Conservation (phyloP, 805 yeast genomes). For the Torulaspora microellipsoides region DNA sequence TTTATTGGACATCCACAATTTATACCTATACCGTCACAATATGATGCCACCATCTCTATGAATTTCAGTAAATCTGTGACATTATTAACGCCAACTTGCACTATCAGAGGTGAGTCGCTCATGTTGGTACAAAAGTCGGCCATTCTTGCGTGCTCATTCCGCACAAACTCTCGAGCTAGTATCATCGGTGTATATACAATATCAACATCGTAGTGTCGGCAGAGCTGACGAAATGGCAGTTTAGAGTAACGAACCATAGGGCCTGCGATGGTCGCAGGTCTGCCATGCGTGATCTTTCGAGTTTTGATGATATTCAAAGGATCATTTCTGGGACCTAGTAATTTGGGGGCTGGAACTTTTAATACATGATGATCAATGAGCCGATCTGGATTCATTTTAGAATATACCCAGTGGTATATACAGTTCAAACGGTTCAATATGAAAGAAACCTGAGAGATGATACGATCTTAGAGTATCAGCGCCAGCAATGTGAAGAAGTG, state of each 20-base stretch:
- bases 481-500: too few relatives aligned
- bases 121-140: slow-evolving; percentile 82
- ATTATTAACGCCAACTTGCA: slow-evolving; percentile 88
- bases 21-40: slow-evolving; percentile 88
- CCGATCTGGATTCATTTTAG: too few relatives aligned
- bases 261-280: slow-evolving; percentile 70
- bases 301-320: slow-evolving; percentile 49
- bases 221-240: slow-evolving; percentile 80
- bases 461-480: too few relatives aligned
- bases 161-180: slow-evolving; percentile 87
- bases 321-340: slow-evolving; percentile 43
- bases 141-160: slow-evolving; percentile 73
- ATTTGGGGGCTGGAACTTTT: slow-evolving; percentile 17
- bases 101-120: slow-evolving; percentile 65
- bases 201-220: slow-evolving; percentile 68
- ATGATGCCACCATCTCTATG: slow-evolving; percentile 84
- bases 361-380: not conserved
- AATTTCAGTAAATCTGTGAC: slow-evolving; percentile 75
- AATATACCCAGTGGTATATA: too few relatives aligned
- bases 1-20: slow-evolving; percentile 98
- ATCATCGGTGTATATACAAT: slow-evolving; percentile 96
- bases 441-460: too few relatives aligned
- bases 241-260: slow-evolving; percentile 98
- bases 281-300: slow-evolving; percentile 40
- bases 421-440: too few relatives aligned